These are phyloP conservation scores for Ramichloridium luteum DNA, from an alignment of 2,329 filamentous ascomycete genomes.

Conservation along the genomic window DNA sequence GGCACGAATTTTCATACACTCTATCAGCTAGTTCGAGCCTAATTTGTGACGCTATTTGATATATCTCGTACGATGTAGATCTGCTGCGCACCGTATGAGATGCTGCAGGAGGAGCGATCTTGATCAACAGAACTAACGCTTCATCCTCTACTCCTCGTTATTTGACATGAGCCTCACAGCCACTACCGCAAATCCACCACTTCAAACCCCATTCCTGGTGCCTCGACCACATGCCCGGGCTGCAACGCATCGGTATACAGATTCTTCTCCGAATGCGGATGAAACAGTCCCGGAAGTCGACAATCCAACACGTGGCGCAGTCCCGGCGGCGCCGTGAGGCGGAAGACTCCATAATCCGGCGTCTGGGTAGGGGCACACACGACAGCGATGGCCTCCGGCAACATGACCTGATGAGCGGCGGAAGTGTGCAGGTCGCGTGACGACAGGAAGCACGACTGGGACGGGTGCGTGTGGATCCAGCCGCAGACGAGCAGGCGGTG, in stretches of 20 bases:
- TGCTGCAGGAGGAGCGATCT: too few species aligned
- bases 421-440: constrained; percentile 89
- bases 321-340: constrained; percentile 84
- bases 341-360: constrained; percentile 77
- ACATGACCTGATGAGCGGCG: constrained; percentile 87
- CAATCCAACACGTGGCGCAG: constrained; percentile 75
- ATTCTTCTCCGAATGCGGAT: constrained; percentile 58
- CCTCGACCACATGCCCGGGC: constrained; percentile 47
- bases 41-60: too few species aligned
- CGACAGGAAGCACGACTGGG: constrained; percentile 96
- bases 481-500: constrained; percentile 78
- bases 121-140: too few species aligned
- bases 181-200: constrained; percentile 48
- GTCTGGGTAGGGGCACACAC: constrained; percentile 79
- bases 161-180: too few species aligned
- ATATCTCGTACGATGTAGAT: too few species aligned
- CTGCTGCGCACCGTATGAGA: too few species aligned
- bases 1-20: too few species aligned
- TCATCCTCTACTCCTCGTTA: too few species aligned
- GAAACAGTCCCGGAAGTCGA: constrained; percentile 67
- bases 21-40: too few species aligned
- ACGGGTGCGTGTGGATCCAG: constrained; percentile 97
- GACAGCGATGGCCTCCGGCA: constrained; percentile 91
- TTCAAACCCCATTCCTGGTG: constrained; percentile 47
- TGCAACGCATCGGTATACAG: constrained; percentile 62